phyloP scores from a whole-genome alignment of 2,329 filamentous ascomycete genomes.

The Epichloe gansuensis region DNA sequence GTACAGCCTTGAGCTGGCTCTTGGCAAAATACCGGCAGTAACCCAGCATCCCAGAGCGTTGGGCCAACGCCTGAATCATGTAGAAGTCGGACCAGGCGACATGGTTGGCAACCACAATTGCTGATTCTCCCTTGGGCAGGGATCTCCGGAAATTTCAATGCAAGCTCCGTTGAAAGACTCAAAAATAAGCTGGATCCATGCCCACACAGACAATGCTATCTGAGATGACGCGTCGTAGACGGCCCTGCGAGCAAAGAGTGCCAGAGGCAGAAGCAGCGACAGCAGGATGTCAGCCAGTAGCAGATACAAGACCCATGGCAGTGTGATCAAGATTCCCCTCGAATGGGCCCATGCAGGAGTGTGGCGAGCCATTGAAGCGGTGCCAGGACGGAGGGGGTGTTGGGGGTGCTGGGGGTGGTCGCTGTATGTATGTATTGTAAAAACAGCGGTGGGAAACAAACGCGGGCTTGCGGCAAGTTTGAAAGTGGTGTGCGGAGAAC shows the following conservation, averaged over 20 bases:
- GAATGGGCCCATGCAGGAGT: constrained; percentile 21
- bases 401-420: background rate
- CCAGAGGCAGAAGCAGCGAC: constrained; percentile 36
- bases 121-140: constrained; percentile 42
- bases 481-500: too few species aligned
- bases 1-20: constrained; percentile 44
- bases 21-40: constrained; percentile 52
- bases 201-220: constrained; percentile 43
- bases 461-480: too few species aligned
- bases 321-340: constrained; percentile 30
- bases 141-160: constrained; percentile 41
- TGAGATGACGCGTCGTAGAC: constrained; percentile 43
- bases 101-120: constrained; percentile 49
- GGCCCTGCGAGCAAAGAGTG: constrained; percentile 32
- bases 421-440: background rate
- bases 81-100: constrained; percentile 53
- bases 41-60: constrained; percentile 44
- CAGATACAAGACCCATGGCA: constrained; percentile 43
- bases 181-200: constrained; percentile 46
- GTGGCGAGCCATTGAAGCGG: constrained; percentile 7
- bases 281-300: constrained; percentile 38
- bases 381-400: background rate
- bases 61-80: constrained; percentile 47
- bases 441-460: too few species aligned
- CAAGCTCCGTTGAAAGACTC: constrained; percentile 38